phyloP scores from a whole-genome alignment of 176 grass and related monocot species.

The Cenchrus purpureus region DNA sequence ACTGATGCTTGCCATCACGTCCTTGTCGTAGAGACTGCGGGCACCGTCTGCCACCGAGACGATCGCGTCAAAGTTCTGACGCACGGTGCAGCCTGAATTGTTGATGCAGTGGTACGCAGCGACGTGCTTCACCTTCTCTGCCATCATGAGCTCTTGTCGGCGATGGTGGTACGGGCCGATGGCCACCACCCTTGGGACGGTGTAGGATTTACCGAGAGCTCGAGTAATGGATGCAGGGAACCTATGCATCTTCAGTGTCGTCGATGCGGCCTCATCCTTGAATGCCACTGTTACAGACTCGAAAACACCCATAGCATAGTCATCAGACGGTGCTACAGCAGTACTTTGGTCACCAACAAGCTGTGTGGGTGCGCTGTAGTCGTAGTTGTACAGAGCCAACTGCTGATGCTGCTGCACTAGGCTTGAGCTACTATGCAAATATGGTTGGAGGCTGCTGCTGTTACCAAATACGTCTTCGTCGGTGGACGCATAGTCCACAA shows the following conservation, averaged over 20 bases:
- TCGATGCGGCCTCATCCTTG: background rate
- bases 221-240: background rate
- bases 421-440: too few relatives aligned
- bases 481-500: too few relatives aligned
- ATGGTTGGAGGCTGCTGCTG: too few relatives aligned
- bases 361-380: too few relatives aligned
- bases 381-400: too few relatives aligned
- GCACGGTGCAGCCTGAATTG: fast-evolving
- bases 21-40: background rate
- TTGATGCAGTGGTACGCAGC: background rate
- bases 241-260: background rate
- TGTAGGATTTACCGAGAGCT: background rate
- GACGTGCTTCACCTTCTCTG: background rate
- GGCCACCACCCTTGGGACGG: background rate
- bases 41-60: background rate
- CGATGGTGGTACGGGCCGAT: slow-evolving; percentile 2
- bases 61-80: background rate
- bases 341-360: too few relatives aligned
- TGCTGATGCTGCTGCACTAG: too few relatives aligned
- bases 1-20: background rate
- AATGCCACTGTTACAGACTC: background rate
- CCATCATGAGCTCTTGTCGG: background rate
- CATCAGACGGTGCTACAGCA: too few relatives aligned
- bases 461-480: too few relatives aligned
- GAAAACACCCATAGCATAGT: too few relatives aligned